Percentiles rank a stretch among this genome's conserved stretches.
Conservation (phyloP, 129 eudicot genomes). For the Lactuca sativa region DNA sequence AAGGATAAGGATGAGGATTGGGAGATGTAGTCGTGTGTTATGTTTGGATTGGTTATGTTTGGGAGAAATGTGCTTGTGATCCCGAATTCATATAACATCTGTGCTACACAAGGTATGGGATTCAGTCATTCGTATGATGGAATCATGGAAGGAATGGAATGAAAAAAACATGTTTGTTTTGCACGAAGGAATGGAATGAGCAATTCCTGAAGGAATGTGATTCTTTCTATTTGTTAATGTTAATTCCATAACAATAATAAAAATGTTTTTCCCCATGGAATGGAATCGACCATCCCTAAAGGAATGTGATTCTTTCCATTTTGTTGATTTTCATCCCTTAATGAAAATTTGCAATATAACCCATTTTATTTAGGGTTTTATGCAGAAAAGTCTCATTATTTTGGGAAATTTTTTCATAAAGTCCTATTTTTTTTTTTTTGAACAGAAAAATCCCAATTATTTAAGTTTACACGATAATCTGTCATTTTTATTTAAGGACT, state of each 20-base stretch:
- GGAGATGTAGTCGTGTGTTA: not conserved
- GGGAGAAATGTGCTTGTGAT: conserved; percentile 16
- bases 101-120: not conserved
- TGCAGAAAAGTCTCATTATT: no score
- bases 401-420: no score
- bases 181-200: not conserved
- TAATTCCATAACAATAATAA: no score
- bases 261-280: not conserved
- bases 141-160: not conserved
- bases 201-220: no score
- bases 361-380: no score
- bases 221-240: not conserved
- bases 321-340: no score
- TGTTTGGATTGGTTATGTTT: conserved; percentile 2
- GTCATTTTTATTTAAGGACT: no score
- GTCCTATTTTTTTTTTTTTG: no score
- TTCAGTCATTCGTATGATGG: not conserved
- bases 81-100: conserved; percentile 22
- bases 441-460: no score
- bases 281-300: not conserved
- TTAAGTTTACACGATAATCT: no score
- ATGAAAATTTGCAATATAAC: no score
- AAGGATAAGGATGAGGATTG: not conserved
- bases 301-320: not conserved
- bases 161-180: not conserved